These are phyloP conservation scores for Yarrowia porcina DNA, from an alignment of 805 yeast genomes.

Conservation along the genomic window DNA sequence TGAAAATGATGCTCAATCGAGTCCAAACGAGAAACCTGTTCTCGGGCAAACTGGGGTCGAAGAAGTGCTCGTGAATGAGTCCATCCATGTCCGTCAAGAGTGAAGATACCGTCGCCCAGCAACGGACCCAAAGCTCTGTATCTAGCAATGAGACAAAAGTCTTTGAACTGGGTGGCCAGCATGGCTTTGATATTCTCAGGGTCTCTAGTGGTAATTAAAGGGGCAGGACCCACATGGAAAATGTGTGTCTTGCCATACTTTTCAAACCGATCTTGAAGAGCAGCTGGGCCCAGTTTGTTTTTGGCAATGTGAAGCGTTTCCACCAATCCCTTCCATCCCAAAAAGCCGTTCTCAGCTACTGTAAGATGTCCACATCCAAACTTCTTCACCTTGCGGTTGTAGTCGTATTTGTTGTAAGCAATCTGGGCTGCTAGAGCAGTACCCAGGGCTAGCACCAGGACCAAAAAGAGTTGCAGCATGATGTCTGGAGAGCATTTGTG, in stretches of 20 bases:
- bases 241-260: neutral
- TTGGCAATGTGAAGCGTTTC: neutral
- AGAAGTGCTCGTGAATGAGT: slow-evolving; percentile 40
- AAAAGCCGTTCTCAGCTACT: neutral
- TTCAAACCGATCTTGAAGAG: neutral
- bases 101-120: slow-evolving; percentile 41
- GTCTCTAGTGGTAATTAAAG: slow-evolving; percentile 32
- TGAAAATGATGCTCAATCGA: slow-evolving; percentile 34
- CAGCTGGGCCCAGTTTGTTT: neutral
- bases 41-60: slow-evolving; percentile 40
- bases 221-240: slow-evolving; percentile 10
- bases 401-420: slow-evolving; percentile 18
- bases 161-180: slow-evolving; percentile 38
- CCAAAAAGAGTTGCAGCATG: slow-evolving; percentile 1
- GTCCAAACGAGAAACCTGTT: slow-evolving; percentile 37
- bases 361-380: slow-evolving; percentile 2
- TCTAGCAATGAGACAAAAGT: slow-evolving; percentile 35
- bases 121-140: slow-evolving; percentile 33
- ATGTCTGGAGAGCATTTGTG: no score
- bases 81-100: slow-evolving; percentile 40
- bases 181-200: slow-evolving; percentile 39
- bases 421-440: neutral
- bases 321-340: slow-evolving; percentile 21
- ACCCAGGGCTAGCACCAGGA: neutral
- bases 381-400: slow-evolving; percentile 20